Percentiles rank a stretch among this genome's conserved stretches.
Conservation (phyloP, 257 asterid species). For the Striga asiatica region DNA sequence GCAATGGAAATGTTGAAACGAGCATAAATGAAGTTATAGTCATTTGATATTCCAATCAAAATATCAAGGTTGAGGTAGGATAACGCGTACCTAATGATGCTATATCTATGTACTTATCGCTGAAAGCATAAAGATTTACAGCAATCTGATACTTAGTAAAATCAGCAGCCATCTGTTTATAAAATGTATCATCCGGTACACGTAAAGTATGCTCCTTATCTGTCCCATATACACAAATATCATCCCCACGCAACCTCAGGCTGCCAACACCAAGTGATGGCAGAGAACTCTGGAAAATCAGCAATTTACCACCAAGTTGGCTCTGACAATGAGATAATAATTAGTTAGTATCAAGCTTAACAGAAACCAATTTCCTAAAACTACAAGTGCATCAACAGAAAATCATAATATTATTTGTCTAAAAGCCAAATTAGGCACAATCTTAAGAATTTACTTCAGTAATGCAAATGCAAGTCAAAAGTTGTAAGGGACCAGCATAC, state of each 20-base stretch:
- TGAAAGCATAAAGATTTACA: conserved; percentile 79
- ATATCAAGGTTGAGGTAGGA: no score
- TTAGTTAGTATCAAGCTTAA: no score
- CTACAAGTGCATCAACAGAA: background rate
- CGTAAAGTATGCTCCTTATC: conserved; percentile 72
- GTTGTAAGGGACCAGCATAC: conserved; percentile 38
- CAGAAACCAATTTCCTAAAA: background rate
- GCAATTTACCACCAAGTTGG: conserved; percentile 81
- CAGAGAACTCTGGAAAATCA: conserved; percentile 75
- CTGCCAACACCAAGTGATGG: conserved; percentile 89
- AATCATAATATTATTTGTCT: no score
- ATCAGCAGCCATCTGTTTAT: conserved; percentile 98
- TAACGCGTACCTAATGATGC: conserved; percentile 71
- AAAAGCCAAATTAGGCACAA: no score
- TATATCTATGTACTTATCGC: conserved; percentile 76
- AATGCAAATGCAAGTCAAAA: no score
- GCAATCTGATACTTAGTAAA: conserved; percentile 83
- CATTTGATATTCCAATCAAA: no score
- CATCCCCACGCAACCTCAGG: conserved; percentile 80
- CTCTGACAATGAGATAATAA: conserved; percentile 48
- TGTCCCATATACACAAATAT: conserved; percentile 66
- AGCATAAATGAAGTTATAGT: no score
- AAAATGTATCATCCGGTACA: conserved; percentile 81
- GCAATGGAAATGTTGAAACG: no score
- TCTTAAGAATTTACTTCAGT: no score